Conservation (phyloP, 2,329 filamentous ascomycete species). For the Pseudogymnoascus sp. region DNA sequence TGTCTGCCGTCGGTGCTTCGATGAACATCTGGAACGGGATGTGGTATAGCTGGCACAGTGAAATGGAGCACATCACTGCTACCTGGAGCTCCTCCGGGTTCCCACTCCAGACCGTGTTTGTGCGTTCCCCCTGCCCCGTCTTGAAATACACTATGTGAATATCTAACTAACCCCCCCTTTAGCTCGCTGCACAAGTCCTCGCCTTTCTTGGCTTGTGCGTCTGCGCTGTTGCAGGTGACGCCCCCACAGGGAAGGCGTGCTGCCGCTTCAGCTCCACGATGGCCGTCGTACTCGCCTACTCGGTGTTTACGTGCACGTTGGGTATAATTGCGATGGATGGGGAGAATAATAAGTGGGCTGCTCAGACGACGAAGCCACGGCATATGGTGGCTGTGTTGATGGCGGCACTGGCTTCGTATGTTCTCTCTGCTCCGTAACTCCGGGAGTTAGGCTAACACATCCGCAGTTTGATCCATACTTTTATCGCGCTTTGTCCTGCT, state of each 20-base stretch:
- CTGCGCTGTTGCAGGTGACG: background rate
- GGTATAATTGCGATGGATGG: background rate
- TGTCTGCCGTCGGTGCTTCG: background rate
- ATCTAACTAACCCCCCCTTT: background rate
- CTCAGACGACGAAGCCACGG: background rate
- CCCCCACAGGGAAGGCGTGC: background rate
- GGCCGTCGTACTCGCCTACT: background rate
- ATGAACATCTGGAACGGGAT: background rate
- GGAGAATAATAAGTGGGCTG: background rate
- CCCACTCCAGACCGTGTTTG: background rate
- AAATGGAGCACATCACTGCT: background rate
- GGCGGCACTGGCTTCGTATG: background rate
- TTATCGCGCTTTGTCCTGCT: background rate
- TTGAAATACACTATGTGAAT: background rate
- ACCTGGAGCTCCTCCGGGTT: background rate
- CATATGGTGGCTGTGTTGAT: background rate
- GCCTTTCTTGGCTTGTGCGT: background rate
- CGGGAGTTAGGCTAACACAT: background rate
- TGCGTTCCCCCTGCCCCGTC: background rate
- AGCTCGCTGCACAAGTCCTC: background rate
- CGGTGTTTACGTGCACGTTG: background rate
- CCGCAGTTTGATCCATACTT: background rate
- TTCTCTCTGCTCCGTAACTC: background rate
- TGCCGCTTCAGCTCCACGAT: background rate
- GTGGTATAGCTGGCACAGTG: background rate